Conservation (phyloP, 495 filamentous ascomycete genomes). For the Aspergillus ellipticus region DNA sequence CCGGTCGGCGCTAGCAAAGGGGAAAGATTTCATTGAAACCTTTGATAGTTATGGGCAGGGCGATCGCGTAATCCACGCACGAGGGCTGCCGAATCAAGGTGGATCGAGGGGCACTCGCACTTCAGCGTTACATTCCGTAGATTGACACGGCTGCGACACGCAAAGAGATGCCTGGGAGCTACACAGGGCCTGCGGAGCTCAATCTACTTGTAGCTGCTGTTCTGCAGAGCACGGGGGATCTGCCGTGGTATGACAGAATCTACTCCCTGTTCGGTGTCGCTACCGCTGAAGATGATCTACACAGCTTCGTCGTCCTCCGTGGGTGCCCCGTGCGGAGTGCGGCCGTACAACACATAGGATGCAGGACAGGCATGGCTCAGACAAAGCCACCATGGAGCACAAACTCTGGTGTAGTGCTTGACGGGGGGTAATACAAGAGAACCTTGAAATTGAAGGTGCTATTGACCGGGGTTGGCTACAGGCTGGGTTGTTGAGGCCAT, state of each 20-base stretch:
- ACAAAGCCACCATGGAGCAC: neutral
- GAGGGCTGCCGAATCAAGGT: neutral
- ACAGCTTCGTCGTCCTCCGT: neutral
- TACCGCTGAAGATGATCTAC: neutral
- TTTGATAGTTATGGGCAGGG: constrained; percentile 1
- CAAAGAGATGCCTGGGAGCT: neutral
- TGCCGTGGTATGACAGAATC: neutral
- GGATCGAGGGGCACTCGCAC: neutral
- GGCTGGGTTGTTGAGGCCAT: neutral
- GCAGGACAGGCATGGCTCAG: neutral
- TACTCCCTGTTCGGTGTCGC: neutral
- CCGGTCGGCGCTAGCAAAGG: neutral
- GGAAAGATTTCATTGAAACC: neutral
- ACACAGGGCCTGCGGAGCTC: neutral
- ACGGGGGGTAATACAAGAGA: neutral
- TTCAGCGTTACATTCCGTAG: neutral
- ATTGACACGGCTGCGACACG: neutral
- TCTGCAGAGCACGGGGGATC: neutral
- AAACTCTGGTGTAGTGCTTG: neutral
- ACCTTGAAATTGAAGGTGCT: neutral
- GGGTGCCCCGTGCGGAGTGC: neutral
- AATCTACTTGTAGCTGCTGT: neutral
- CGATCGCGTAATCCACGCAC: neutral
- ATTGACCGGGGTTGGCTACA: neutral
- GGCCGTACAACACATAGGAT: neutral